Evolutionary conservation across 192 early-diverging fungal genomes (phyloP).

Genomic region (Podila verticillata): DNA sequence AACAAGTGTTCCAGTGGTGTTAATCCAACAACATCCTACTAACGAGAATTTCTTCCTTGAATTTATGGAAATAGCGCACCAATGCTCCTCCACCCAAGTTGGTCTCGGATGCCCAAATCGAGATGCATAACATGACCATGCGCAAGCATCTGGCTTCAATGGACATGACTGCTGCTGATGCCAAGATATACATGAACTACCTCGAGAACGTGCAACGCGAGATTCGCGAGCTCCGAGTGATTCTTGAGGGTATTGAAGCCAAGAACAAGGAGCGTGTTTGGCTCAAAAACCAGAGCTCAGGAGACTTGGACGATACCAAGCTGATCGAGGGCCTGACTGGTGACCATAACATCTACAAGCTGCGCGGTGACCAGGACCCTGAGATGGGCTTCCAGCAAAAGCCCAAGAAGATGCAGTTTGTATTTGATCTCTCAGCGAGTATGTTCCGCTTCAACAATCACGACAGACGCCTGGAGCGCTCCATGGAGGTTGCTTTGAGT

Average conservation of each 20-base stretch:
- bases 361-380: constrained; percentile 78
- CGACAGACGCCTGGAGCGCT: constrained; percentile 68
- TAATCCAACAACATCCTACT: background rate
- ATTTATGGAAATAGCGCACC: constrained; percentile 22
- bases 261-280: constrained; percentile 87
- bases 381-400: constrained; percentile 76
- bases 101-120: constrained; percentile 52
- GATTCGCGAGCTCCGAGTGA: constrained; percentile 77
- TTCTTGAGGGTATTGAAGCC: constrained; percentile 80
- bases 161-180: constrained; percentile 77
- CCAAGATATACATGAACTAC: constrained; percentile 62
- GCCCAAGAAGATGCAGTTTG: constrained; percentile 81
- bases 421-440: constrained; percentile 81
- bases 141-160: constrained; percentile 72
- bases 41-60: background rate
- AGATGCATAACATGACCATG: constrained; percentile 80
- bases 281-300: constrained; percentile 81
- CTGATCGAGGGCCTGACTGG: constrained; percentile 82
- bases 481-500: constrained; percentile 69
- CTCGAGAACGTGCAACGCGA: constrained; percentile 71
- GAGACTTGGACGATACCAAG: constrained; percentile 84
- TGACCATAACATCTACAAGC: constrained; percentile 81
- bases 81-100: constrained; percentile 49
- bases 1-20: background rate
- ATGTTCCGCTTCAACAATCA: constrained; percentile 75